phyloP scores from a whole-genome alignment of 2,329 filamentous ascomycete species.

The Neonectria ditissima region DNA sequence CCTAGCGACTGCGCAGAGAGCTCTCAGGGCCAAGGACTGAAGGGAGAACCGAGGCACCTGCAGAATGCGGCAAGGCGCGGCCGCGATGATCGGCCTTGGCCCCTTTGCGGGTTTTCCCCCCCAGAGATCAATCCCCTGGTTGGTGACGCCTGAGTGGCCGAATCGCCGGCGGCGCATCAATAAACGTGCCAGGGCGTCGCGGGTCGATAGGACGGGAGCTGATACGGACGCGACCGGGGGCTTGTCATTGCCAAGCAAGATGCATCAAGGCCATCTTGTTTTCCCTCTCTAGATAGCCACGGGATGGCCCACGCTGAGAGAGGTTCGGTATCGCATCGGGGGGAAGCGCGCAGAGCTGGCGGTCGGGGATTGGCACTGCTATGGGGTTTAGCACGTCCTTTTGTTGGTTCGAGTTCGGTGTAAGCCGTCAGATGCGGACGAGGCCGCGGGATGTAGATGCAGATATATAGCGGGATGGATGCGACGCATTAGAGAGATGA shows the following conservation, averaged over 20 bases:
- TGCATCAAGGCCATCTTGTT: not conserved
- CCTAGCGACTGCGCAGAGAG: not conserved
- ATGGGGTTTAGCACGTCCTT: conserved; percentile 12
- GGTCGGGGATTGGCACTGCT: conserved; percentile 21
- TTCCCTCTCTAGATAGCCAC: no score
- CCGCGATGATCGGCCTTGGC: conserved; percentile 6
- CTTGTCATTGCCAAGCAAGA: not conserved
- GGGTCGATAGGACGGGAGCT: conserved; percentile 41
- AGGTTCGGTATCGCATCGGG: conserved; percentile 23
- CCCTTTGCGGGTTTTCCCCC: not conserved
- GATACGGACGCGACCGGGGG: conserved; percentile 11
- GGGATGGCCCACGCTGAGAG: not conserved
- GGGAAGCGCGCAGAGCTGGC: not conserved
- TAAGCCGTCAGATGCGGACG: conserved; percentile 5
- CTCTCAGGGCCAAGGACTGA: not conserved
- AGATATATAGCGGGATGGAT: conserved; percentile 8
- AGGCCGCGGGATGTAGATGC: not conserved
- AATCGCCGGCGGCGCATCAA: conserved; percentile 37
- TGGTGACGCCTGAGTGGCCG: conserved; percentile 13
- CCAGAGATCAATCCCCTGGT: conserved; percentile 1
- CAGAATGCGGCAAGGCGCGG: conserved; percentile 20
- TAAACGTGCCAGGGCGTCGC: conserved; percentile 42
- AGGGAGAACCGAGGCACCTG: conserved; percentile 15
- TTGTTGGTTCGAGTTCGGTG: not conserved
- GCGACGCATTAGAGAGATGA: not conserved